These are phyloP conservation scores for Plenodomus tracheiphilus DNA, from an alignment of 2,329 filamentous ascomycete genomes.

Conservation along the genomic window DNA sequence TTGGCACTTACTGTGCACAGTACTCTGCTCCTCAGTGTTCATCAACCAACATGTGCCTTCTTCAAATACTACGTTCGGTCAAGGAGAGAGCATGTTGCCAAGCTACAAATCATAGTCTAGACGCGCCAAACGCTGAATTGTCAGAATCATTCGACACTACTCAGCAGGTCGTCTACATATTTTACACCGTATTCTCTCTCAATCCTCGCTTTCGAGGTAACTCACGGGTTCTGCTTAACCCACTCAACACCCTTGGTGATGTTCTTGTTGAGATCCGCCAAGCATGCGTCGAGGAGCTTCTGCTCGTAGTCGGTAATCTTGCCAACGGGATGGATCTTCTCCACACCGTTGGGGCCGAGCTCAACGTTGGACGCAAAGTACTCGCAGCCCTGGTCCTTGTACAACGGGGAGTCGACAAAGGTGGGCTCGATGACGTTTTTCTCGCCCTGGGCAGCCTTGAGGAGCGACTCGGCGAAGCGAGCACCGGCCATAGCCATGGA, in stretches of 20 bases:
- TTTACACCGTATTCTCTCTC: constrained; percentile 32
- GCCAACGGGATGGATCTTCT: constrained; percentile 89
- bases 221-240: constrained; percentile 60
- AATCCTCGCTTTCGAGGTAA: constrained; percentile 4
- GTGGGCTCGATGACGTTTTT: constrained; percentile 95
- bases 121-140: constrained; percentile 19
- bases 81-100: constrained; percentile 22
- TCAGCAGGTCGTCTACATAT: constrained; percentile 25
- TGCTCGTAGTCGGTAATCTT: constrained; percentile 83
- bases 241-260: constrained; percentile 85
- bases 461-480: constrained; percentile 83
- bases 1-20: too few relatives aligned
- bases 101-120: constrained; percentile 28
- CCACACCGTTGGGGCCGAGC: constrained; percentile 93
- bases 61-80: too few relatives aligned
- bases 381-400: constrained; percentile 96
- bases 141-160: constrained; percentile 17
- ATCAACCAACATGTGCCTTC: too few relatives aligned
- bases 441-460: constrained; percentile 90
- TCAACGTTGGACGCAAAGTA: constrained; percentile 97
- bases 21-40: too few relatives aligned
- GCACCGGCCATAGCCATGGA: constrained; percentile 98
- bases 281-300: constrained; percentile 82
- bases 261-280: constrained; percentile 87
- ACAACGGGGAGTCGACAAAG: constrained; percentile 94